phyloP scores from a whole-genome alignment of 176 grass and related monocot genomes.

The Saccharum officinarum region DNA sequence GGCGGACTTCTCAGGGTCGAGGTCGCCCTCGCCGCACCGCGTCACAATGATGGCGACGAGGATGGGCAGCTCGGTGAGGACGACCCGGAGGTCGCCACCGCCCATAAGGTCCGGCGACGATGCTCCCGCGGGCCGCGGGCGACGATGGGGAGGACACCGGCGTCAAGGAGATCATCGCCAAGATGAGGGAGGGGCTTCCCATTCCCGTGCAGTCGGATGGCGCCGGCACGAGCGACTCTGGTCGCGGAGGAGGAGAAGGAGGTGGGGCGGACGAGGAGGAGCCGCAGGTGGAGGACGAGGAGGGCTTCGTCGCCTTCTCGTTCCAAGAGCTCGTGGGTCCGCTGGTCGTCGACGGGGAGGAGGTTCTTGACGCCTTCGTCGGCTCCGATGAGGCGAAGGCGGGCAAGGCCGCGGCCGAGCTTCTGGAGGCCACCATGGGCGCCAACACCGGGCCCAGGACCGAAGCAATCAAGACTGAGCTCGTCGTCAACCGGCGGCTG shows the following conservation, averaged over 20 bases:
- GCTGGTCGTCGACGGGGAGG: neutral
- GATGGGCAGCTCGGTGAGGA: conserved; percentile 21
- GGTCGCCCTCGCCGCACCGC: neutral
- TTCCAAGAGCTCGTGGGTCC: conserved; percentile 8
- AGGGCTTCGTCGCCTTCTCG: conserved; percentile 26
- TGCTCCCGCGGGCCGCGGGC: neutral
- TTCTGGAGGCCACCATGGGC: conserved; percentile 32
- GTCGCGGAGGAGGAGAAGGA: neutral
- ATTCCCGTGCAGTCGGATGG: neutral
- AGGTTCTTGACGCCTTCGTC: conserved; percentile 20
- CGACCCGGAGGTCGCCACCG: neutral
- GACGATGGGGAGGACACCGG: neutral
- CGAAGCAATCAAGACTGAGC: conserved; percentile 34
- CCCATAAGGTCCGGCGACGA: neutral
- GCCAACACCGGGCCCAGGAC: conserved; percentile 7
- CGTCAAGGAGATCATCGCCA: conserved; percentile 27
- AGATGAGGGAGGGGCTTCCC: neutral
- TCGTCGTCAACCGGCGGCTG: conserved; percentile 3
- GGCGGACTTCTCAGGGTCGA: neutral
- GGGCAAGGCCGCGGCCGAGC: neutral
- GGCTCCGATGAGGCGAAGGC: neutral
- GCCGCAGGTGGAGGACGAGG: too few relatives aligned
- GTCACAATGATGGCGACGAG: neutral
- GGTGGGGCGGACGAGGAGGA: neutral
- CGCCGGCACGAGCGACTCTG: neutral